Percentiles rank a stretch among this genome's conserved stretches.
Evolutionary conservation across 164 flowering plant genomes (phyloP).

Genomic region (Brasenia schreberi): DNA sequence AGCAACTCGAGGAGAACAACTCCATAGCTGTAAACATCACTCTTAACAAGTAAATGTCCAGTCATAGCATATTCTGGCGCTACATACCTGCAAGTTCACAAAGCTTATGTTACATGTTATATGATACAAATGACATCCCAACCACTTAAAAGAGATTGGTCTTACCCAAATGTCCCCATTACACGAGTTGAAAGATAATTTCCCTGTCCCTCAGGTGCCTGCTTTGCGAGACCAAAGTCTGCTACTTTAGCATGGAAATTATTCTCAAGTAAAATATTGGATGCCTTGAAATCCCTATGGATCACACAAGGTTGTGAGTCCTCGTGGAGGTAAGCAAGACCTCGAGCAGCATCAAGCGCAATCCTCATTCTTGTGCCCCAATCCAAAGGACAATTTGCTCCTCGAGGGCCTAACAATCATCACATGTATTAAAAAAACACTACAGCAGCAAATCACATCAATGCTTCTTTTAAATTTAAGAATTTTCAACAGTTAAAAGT

Average conservation of each 20-base stretch:
- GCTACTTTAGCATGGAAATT: constrained; percentile 92
- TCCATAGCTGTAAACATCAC: constrained; percentile 97
- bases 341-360: constrained; percentile 99
- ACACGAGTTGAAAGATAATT: constrained; percentile 89
- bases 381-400: constrained; percentile 76
- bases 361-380: constrained; percentile 98
- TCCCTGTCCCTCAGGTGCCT: constrained; percentile 84
- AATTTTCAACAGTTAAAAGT: no score
- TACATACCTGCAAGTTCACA: constrained; percentile 57
- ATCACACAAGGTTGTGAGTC: constrained; percentile 97
- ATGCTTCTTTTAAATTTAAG: no score
- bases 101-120: background rate
- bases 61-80: constrained; percentile 99
- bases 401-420: constrained; percentile 53
- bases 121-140: background rate
- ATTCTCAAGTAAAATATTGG: constrained; percentile 89
- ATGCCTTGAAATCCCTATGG: constrained; percentile 96
- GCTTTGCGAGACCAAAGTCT: constrained; percentile 96
- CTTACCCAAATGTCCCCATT: constrained; percentile 97
- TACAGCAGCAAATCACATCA: no score
- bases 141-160: background rate
- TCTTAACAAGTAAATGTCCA: constrained; percentile 90
- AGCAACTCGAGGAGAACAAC: constrained; percentile 93
- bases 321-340: constrained; percentile 94
- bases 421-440: no score